Evolutionary conservation across 164 flowering plant species (phyloP), one percentile per base, ranked within the genome.

Genomic region (Chimonanthus praecox): DNA sequence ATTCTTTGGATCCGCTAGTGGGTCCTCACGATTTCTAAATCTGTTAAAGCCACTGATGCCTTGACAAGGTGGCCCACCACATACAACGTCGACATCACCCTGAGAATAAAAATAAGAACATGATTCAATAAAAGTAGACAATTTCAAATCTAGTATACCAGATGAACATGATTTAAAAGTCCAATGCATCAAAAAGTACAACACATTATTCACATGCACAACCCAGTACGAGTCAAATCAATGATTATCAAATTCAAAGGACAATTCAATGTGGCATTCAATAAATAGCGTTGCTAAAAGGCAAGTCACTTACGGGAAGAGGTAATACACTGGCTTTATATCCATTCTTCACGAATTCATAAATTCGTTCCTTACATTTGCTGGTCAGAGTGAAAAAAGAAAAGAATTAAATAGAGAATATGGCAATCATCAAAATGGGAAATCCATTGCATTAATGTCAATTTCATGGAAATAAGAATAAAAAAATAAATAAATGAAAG

Each of bases 31-130:
- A 58, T 89, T 82, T 54, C 99, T 82, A 49, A 93, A 95, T 0
- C 99, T 80, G 46, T 95, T 95, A 62, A 89, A 93, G 0, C 97
- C 97, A 78, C 98, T 93, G 2, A 93, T 80, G 0, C 99, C 99
- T 77, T 95, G 98, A 47, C 99, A 95, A 3, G 98, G 99, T 21
- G 99, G 99, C 0, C 99, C 99, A 0, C 98, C 99, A 83, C 98
- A 95, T 18, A 95, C 77, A 2, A 92, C 88, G 80, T 89, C 94
- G 11, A 85, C 96, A 75, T 84, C 83, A 20, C 97, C 99, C 99
- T 95, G 60, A 1, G 33, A 72, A 54, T 47, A 63, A 6, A 72
- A 5, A 48, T 6, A 47, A 47, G 46, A 5, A 20, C 21, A 20
- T 20, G 21, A 20, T 20, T 20, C 21, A 20, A 20, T 20, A 20